Evolutionary conservation across 305 asterid genomes (phyloP), one percentile per base, ranked within the genome.

Genomic region (Nicotiana rustica): DNA sequence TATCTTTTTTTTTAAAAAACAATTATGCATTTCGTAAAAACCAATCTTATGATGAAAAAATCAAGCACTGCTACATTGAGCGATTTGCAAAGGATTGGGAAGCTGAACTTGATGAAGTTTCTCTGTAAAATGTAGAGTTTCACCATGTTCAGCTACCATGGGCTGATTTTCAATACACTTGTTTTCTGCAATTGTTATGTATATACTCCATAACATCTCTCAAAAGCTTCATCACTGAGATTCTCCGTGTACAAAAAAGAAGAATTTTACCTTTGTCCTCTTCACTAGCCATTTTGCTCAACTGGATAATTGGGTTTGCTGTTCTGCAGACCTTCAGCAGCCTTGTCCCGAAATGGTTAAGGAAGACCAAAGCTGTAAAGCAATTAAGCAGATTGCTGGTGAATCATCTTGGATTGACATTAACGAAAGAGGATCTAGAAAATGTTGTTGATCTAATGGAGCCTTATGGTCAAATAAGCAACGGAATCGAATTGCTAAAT

Each of bases 361-460:
- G 97, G 89, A 91, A 88, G 85, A 92, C 94, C 83, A 92, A 85
- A 86, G 68, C 86, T 66, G 83, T 84, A 57, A 92, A 90, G 89
- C 86, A 85, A 61, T 83, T 91, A 64, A 89, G 93, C 94, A 93
- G 92, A 85, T 86, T 87, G 84, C 86, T 96, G 82, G 96, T 96
- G 81, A 90, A 91, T 88, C 98, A 96, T 92, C 97, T 96, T 84
- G 97, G 97, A 56, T 90, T 96, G 89, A 88, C 94, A 82, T 85
- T 96, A 93, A 87, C 92, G 19, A 89, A 89, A 88, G 98, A 92
- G 92, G 98, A 96, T 88, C 82, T 96, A 87, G 93, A 93, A 82
- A 89, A 89, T 88, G 98, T 95, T 84, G 99, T 95, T 87, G 97
- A 96, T 78, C 89, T 91, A 81, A 95, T 95, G 99, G 99, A 96